A percentile compares a stretch with the other conserved stretches of the same genome.
phyloP scores from a whole-genome alignment of 2,329 filamentous ascomycete genomes.

The Phialophora macrospora region DNA sequence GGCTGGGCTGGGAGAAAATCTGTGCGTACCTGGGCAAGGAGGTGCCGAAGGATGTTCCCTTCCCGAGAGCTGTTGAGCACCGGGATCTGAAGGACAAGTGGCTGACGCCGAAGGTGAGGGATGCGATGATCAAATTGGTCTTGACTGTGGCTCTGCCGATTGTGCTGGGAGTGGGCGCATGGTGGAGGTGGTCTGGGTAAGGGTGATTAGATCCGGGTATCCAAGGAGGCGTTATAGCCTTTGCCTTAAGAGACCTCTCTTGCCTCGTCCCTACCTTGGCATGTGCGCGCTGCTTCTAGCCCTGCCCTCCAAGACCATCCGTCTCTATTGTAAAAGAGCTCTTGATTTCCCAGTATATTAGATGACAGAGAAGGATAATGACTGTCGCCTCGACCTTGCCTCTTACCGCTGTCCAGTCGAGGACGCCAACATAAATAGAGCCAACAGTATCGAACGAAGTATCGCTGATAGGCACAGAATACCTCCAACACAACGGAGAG shows the following conservation, averaged over 20 bases:
- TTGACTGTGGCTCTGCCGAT: conserved; percentile 8
- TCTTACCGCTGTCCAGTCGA: neutral
- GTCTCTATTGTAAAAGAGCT: neutral
- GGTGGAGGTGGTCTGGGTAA: conserved; percentile 8
- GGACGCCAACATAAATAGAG: neutral
- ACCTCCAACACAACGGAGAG: neutral
- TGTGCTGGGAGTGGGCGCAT: neutral
- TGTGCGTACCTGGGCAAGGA: conserved; percentile 16
- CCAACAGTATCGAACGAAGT: neutral
- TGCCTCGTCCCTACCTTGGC: neutral
- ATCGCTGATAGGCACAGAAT: neutral
- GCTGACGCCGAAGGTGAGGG: neutral
- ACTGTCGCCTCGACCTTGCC: too few species aligned
- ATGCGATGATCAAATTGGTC: conserved; percentile 4
- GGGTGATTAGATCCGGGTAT: neutral
- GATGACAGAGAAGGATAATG: neutral
- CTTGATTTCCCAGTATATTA: neutral
- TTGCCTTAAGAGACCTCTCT: neutral
- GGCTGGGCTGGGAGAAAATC: conserved; percentile 15
- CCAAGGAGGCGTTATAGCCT: neutral
- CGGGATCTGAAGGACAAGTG: conserved; percentile 6
- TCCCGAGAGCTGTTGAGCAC: conserved; percentile 4
- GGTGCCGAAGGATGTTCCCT: conserved; percentile 11
- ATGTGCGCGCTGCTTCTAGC: neutral
- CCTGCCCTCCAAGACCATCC: neutral